These are phyloP conservation scores for Termitomyces sp. DNA, from an alignment of 768 basidiomycete genomes.

Conservation along the genomic window DNA sequence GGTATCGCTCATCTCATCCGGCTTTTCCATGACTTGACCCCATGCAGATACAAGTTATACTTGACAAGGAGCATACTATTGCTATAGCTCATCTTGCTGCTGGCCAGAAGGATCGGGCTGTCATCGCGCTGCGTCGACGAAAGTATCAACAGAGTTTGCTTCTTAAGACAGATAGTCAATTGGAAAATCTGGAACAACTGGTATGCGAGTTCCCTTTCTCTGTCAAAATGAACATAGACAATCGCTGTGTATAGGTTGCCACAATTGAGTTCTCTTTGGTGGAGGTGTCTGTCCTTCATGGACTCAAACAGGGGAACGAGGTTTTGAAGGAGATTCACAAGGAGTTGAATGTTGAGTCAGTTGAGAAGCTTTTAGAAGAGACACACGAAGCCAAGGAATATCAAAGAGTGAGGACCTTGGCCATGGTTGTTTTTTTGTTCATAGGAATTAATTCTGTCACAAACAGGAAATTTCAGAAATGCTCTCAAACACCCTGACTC, in stretches of 20 bases:
- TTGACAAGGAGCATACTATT: slow-evolving; percentile 86
- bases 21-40: neutral
- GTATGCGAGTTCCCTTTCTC: slow-evolving; percentile 37
- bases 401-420: slow-evolving; percentile 52
- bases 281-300: slow-evolving; percentile 88
- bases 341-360: slow-evolving; percentile 86
- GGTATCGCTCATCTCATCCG: slow-evolving; percentile 32
- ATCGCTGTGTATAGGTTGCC: slow-evolving; percentile 60
- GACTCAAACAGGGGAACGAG: slow-evolving; percentile 88
- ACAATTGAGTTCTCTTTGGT: slow-evolving; percentile 96
- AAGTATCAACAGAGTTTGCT: slow-evolving; percentile 93
- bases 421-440: neutral
- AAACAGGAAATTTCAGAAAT: slow-evolving; percentile 87
- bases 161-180: slow-evolving; percentile 82
- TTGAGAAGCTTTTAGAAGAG: slow-evolving; percentile 92
- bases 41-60: slow-evolving; percentile 76
- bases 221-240: neutral
- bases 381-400: slow-evolving; percentile 91
- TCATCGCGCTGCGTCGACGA: slow-evolving; percentile 81
- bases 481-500: slow-evolving; percentile 72
- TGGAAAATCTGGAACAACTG: slow-evolving; percentile 84
- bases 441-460: neutral
- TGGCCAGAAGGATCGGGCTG: slow-evolving; percentile 83
- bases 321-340: slow-evolving; percentile 92
- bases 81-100: slow-evolving; percentile 76